Percentiles rank a stretch among this genome's conserved stretches.
These are phyloP conservation scores for Neoboletus magnificus DNA, from an alignment of 768 basidiomycete species.

Conservation along the genomic window DNA sequence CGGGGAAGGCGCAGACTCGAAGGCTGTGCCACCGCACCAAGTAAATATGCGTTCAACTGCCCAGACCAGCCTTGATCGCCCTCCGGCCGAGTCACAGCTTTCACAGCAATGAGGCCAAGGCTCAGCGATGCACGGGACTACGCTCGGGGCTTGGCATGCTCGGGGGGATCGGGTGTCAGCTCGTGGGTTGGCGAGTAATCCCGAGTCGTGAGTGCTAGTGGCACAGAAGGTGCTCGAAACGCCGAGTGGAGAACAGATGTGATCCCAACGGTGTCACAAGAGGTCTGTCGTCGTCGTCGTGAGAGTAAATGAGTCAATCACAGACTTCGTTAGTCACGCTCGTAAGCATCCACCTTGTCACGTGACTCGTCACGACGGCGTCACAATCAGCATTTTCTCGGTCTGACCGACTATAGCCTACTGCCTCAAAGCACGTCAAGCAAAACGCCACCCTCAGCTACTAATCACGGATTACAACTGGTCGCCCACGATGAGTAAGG, in stretches of 20 bases:
- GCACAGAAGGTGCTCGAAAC: slow-evolving; percentile 3
- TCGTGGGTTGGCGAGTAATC: background rate
- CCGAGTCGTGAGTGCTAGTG: background rate
- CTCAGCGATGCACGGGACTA: background rate
- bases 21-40: background rate
- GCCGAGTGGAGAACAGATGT: background rate
- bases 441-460: background rate
- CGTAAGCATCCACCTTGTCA: background rate
- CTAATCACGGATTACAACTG: background rate
- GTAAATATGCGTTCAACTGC: background rate
- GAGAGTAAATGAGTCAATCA: background rate
- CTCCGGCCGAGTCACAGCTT: slow-evolving; percentile 2
- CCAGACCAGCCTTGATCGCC: background rate
- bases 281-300: background rate
- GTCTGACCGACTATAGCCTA: background rate
- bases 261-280: background rate
- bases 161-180: background rate
- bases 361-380: slow-evolving; percentile 12
- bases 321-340: background rate
- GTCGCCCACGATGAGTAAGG: slow-evolving; percentile 53
- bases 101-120: background rate
- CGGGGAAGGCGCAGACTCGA: too few species aligned
- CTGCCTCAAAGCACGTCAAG: background rate
- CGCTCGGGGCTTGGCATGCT: background rate
- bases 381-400: background rate